These are phyloP conservation scores for Lactarius trivialis DNA, from an alignment of 768 basidiomycete genomes.

Conservation along the genomic window DNA sequence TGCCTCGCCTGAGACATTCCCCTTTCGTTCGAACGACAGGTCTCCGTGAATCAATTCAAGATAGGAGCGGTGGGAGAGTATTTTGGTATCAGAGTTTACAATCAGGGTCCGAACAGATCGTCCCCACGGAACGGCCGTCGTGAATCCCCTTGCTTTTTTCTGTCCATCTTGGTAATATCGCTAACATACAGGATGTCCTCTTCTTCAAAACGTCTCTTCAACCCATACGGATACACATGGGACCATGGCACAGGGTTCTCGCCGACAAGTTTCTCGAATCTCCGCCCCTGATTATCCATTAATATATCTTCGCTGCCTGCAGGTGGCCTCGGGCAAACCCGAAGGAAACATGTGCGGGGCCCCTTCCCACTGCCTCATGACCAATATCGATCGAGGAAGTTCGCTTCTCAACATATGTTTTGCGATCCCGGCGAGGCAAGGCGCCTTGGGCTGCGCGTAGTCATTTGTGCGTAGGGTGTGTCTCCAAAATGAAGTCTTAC, in stretches of 20 bases:
- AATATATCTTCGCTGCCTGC: background rate
- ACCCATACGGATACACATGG: background rate
- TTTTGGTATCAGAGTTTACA: slow-evolving; percentile 13
- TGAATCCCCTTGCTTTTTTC: background rate
- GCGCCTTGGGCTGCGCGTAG: background rate
- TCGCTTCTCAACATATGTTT: slow-evolving; percentile 4
- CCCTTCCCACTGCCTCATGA: slow-evolving; percentile 9
- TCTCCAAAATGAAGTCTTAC: background rate
- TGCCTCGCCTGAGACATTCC: slow-evolving; percentile 2
- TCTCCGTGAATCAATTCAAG: slow-evolving; percentile 11
- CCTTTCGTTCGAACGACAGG: background rate
- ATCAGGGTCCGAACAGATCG: slow-evolving; percentile 15
- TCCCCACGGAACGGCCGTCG: background rate
- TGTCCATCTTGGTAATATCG: background rate
- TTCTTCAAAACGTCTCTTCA: background rate
- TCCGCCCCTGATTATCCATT: background rate
- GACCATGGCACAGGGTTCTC: slow-evolving; percentile 3
- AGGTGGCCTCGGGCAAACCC: slow-evolving; percentile 11
- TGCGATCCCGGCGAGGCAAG: background rate
- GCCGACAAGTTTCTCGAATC: background rate
- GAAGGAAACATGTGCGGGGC: slow-evolving; percentile 9
- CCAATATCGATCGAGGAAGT: slow-evolving; percentile 11
- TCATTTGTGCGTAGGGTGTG: background rate
- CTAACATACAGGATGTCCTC: background rate
- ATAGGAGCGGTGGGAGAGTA: background rate